These are phyloP conservation scores for Ustilago vetiveriae DNA, from an alignment of 1,284 basidiomycete genomes.

Conservation along the genomic window DNA sequence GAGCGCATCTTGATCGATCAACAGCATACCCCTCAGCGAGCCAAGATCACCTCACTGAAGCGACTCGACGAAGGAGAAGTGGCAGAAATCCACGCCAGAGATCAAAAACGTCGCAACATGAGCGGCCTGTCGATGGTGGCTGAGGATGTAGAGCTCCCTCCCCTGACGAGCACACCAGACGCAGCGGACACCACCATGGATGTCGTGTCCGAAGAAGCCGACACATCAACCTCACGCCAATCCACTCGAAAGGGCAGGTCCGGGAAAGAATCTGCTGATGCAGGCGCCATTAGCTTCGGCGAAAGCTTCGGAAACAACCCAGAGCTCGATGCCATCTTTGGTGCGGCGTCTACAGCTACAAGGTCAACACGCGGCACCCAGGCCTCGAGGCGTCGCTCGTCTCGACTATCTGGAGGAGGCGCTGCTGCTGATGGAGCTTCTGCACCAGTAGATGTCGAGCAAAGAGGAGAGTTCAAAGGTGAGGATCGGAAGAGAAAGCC, in stretches of 20 bases:
- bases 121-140: slow-evolving; percentile 26
- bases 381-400: slow-evolving; percentile 20
- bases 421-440: background rate
- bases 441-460: background rate
- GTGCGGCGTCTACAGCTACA: background rate
- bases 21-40: background rate
- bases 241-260: slow-evolving; percentile 4
- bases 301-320: slow-evolving; percentile 39
- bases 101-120: slow-evolving; percentile 22
- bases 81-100: slow-evolving; percentile 35
- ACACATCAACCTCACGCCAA: slow-evolving; percentile 6
- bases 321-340: slow-evolving; percentile 45
- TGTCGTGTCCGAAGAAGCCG: slow-evolving; percentile 1
- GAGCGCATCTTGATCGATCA: slow-evolving; percentile 6
- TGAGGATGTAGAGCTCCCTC: slow-evolving; percentile 21
- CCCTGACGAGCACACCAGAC: slow-evolving; percentile 10
- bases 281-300: slow-evolving; percentile 17
- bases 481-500: slow-evolving; percentile 24
- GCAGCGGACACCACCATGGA: slow-evolving; percentile 14
- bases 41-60: slow-evolving; percentile 14
- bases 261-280: slow-evolving; percentile 7
- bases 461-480: background rate
- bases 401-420: slow-evolving; percentile 22
- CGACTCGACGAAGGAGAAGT: slow-evolving; percentile 27
- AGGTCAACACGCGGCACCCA: background rate